phyloP scores from a whole-genome alignment of 1,139 yeast species.

The Arxiozyma slooffiae region DNA sequence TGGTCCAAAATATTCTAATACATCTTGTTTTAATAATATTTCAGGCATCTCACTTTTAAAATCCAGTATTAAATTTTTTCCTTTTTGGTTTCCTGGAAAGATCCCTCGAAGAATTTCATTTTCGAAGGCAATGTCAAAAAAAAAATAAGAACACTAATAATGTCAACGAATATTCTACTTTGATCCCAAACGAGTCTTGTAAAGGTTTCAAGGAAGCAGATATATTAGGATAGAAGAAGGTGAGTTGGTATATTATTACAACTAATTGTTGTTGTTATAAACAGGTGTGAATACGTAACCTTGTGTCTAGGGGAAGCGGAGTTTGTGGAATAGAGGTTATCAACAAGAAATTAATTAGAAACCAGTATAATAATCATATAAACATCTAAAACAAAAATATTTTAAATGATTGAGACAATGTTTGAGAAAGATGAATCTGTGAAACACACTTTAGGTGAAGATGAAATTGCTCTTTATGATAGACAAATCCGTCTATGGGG shows the following conservation, averaged over 20 bases:
- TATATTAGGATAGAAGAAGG: too few species aligned
- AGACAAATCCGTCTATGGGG: conserved; percentile 97
- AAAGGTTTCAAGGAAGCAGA: too few species aligned
- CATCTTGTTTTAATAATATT: not conserved
- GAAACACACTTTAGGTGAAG: conserved; percentile 32
- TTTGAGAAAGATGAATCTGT: not conserved
- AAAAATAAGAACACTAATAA: not conserved
- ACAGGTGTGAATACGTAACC: not conserved
- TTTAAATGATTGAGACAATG: not conserved
- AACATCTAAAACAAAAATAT: too few species aligned
- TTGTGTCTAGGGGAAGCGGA: not conserved
- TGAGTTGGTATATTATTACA: not conserved
- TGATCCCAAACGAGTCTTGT: not conserved
- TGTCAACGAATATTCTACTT: too few species aligned
- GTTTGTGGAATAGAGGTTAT: too few species aligned
- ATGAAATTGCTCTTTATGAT: conserved; percentile 87
- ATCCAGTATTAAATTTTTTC: too few species aligned
- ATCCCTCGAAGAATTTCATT: not conserved
- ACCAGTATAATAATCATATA: too few species aligned
- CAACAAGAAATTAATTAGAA: not conserved
- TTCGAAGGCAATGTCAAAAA: too few species aligned
- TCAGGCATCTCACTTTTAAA: not conserved
- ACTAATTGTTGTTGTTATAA: too few species aligned
- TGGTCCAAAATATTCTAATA: too few species aligned
- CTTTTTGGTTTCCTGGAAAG: not conserved